These are phyloP conservation scores for Symbiodinium pilosum DNA, from an alignment of 73 alveolate genomes.

Conservation along the genomic window DNA sequence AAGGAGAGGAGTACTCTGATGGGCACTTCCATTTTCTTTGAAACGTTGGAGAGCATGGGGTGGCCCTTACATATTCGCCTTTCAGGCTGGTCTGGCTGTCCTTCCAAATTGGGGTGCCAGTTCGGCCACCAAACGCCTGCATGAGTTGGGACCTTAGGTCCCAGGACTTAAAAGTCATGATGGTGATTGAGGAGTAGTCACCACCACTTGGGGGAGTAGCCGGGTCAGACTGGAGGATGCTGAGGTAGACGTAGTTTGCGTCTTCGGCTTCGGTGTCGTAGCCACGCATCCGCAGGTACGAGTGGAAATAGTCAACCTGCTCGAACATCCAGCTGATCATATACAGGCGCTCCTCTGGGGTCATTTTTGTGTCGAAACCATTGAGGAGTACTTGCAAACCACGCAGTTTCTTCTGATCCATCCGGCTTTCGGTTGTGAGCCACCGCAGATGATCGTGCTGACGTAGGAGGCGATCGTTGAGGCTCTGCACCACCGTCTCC, in stretches of 20 bases:
- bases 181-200: neutral
- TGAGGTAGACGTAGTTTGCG: neutral
- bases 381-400: neutral
- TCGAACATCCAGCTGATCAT: neutral
- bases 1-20: constrained; percentile 13
- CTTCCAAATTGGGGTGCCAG: neutral
- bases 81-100: neutral
- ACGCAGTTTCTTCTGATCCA: neutral
- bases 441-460: too few relatives aligned
- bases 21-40: constrained; percentile 31
- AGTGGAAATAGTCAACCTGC: neutral
- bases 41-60: constrained; percentile 1
- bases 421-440: too few relatives aligned
- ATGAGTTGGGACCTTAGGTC: neutral
- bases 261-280: neutral
- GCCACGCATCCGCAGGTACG: neutral
- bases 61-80: neutral
- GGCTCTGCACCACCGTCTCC: too few relatives aligned
- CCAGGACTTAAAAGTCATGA: neutral
- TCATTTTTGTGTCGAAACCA: neutral
- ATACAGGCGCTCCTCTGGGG: neutral
- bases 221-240: neutral
- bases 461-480: too few relatives aligned
- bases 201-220: neutral
- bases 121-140: neutral